Evolutionary conservation across 495 filamentous ascomycete genomes (phyloP).

Genomic region (Penicillium goetzii): DNA sequence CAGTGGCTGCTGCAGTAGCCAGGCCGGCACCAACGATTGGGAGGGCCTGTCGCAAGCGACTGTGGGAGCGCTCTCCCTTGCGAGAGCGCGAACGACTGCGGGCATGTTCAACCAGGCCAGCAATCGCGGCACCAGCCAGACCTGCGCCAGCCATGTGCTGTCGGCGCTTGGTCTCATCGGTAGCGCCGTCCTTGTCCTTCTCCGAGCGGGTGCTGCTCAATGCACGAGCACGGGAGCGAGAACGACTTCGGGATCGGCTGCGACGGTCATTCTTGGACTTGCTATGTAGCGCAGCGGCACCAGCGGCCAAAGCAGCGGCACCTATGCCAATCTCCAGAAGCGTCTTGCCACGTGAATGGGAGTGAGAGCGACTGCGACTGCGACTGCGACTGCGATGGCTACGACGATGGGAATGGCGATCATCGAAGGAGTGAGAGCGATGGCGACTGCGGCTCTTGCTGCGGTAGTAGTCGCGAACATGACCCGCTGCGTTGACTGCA

Average conservation of each 20-base stretch:
- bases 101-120: slow-evolving; percentile 73
- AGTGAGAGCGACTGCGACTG: slow-evolving; percentile 54
- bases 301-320: slow-evolving; percentile 80
- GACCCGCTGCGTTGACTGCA: slow-evolving; percentile 76
- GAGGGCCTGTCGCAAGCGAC: slow-evolving; percentile 60
- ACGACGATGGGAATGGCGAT: slow-evolving; percentile 49
- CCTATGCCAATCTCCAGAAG: slow-evolving; percentile 76
- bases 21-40: slow-evolving; percentile 76
- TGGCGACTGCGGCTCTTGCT: slow-evolving; percentile 62
- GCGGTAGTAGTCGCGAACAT: slow-evolving; percentile 71
- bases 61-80: slow-evolving; percentile 59
- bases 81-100: slow-evolving; percentile 72
- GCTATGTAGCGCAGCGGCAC: slow-evolving; percentile 71
- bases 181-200: slow-evolving; percentile 40
- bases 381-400: slow-evolving; percentile 44
- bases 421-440: slow-evolving; percentile 53
- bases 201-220: slow-evolving; percentile 46
- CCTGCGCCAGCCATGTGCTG: slow-evolving; percentile 77
- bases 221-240: slow-evolving; percentile 45
- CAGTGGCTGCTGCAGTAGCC: slow-evolving; percentile 76
- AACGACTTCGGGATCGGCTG: slow-evolving; percentile 67
- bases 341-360: slow-evolving; percentile 58
- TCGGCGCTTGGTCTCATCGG: slow-evolving; percentile 63
- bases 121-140: slow-evolving; percentile 75
- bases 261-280: slow-evolving; percentile 68